These are phyloP conservation scores for Rhodamnia rubescens DNA, from an alignment of 345 rosid genomes.

Conservation along the genomic window DNA sequence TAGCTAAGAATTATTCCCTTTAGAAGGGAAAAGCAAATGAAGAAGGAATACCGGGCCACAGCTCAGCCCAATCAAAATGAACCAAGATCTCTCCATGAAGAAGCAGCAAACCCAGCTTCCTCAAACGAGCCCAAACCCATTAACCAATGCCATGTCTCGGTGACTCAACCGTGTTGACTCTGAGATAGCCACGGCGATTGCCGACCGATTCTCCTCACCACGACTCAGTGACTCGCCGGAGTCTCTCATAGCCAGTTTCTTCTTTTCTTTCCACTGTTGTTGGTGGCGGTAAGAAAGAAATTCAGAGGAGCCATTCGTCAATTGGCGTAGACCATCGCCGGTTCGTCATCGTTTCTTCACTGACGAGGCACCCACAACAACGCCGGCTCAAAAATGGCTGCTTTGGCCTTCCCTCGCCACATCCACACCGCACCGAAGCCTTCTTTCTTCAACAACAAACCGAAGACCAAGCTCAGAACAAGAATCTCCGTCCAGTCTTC, in stretches of 20 bases:
- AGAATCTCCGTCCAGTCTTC: constrained; percentile 21
- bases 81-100: neutral
- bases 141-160: neutral
- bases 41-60: neutral
- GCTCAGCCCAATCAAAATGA: neutral
- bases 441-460: constrained; percentile 3
- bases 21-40: neutral
- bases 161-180: neutral
- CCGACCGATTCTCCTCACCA: neutral
- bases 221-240: neutral
- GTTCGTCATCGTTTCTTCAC: neutral
- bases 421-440: constrained; percentile 1
- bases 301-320: neutral
- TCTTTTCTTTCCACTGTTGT: neutral
- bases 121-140: neutral
- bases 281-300: neutral
- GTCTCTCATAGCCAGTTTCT: neutral
- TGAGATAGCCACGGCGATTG: neutral
- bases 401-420: constrained; percentile 23
- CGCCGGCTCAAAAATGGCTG: constrained; percentile 24
- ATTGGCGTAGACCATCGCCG: neutral
- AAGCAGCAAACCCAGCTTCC: neutral
- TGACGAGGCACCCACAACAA: neutral
- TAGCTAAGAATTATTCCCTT: neutral
- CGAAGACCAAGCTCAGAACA: constrained; percentile 13